Base-by-base conservation (phyloP, 2,329 filamentous ascomycete genomes). In the Ophiocordyceps camponoti-saundersi region DNA sequence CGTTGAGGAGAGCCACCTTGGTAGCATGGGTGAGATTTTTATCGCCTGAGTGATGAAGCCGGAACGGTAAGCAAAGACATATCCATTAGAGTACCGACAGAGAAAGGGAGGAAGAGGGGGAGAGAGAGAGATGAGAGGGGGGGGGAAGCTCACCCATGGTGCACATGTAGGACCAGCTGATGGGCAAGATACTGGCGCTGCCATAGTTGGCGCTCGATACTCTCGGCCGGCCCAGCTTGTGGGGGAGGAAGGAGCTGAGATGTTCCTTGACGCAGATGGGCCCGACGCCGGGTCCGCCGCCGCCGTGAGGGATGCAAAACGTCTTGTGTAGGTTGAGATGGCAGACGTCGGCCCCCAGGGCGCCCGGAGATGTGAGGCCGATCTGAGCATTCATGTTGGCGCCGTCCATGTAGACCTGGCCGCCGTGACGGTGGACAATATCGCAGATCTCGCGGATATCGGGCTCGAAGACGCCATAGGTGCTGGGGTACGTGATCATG, bases 321-420 rank as follows among this genome's bases (percentile, higher is more conserved):
- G 90, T 96, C 76, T 96, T 96, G 77, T 96, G 90, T 41, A 96
- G 75, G 66, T 96, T 96, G 50, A 96, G 72, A 69, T 95, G 90
- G 74, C 90, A 96, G 39, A 95, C 89, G 61, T 96, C 90, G 29
- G 90, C 90, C 20, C 90, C 90, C 54, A 96, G 94, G 62, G 93
- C 88, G 39, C 90, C 90, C 2, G 90, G 90, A 1, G 87, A 94
- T 69, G 87, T 95, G 12, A 96, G 75, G 13, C 90, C 90, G 52
- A 96, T 95, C 65, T 96, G 90, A 18, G 90, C 90, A 60, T 95
- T 96, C 87, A 95, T 92, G 69, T 96, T 96, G 53, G 90, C 90
- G 44, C 90, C 90, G 61, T 96, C 90, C 90, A 96, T 95, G 71
- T 95, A 96, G 16, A 96, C 90, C 60, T 93, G 86, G 11, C 90